Evolutionary conservation across 2,329 filamentous ascomycete genomes (phyloP), one percentile per base, ranked within the genome.

Genomic region (Chrysoporthe puriensis): DNA sequence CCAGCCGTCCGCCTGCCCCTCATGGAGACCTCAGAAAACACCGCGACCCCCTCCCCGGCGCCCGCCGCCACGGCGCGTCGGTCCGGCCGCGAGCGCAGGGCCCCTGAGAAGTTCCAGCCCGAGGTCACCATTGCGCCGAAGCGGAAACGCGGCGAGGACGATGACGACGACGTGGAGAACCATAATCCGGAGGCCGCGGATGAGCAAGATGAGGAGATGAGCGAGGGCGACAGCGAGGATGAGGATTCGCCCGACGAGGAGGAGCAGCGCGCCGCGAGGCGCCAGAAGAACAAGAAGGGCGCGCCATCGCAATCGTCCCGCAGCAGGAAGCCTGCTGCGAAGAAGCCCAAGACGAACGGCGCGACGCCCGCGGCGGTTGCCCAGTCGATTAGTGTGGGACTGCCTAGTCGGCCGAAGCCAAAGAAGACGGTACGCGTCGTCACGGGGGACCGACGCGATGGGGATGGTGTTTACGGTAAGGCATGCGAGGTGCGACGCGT

Each of bases 31-130:
- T 82, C 84, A 79, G 84, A 87, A 73, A 85, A 83, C 74, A 85
- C 85, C 79, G 82, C 83, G 77, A 84, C 81, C 74, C 80, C 81
- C 71, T 84, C 85, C 62, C 82, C 85, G 70, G 83, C 85, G 66
- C 80, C 81, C 70, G 81, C 83, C 70, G 79, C 81, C 69, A 81
- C 82, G 74, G 82, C 84, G 79, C 89, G 90, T 78, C 87, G 88
- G 72, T 91, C 89, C 48, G 87, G 88, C 87, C 88, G 88, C 86
- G 88, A 88, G 81, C 83, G 87, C 70, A 86, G 82, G 75, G 82
- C 81, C 46, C 87, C 88, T 58, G 77, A 84, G 75, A 89, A 89
- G 76, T 90, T 88, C 78, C 81, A 81, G 67, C 84, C 86, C 65
- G 84, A 89, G 69, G 79, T 82, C 72, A 74, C 80, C 64, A 73